A percentile compares a stretch with the other conserved stretches of the same genome.
Evolutionary conservation across 495 filamentous ascomycete genomes (phyloP).

Genomic region (Symbiotaphrina buchneri): DNA sequence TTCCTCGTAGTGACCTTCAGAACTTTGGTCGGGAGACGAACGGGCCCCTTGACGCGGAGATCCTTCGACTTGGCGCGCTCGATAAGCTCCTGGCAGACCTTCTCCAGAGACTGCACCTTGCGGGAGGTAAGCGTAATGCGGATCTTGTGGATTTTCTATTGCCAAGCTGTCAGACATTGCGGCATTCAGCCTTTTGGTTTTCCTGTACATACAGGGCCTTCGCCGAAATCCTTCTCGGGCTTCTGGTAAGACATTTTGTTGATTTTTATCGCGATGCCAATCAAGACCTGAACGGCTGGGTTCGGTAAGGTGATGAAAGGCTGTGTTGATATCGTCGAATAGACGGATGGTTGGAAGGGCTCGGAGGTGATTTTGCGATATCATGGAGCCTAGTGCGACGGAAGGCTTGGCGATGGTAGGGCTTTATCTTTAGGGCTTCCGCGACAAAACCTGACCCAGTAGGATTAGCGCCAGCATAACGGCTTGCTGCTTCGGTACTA

Average conservation of each 20-base stretch:
- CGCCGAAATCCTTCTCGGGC: constrained; percentile 83
- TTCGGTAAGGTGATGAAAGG: constrained; percentile 74
- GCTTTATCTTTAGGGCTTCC: no score
- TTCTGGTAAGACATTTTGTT: constrained; percentile 87
- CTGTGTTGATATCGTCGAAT: constrained; percentile 11
- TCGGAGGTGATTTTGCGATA: neutral
- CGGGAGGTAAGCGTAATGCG: constrained; percentile 89
- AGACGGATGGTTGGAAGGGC: neutral
- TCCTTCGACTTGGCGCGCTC: constrained; percentile 98
- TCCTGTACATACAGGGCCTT: constrained; percentile 38
- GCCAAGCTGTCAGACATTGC: neutral
- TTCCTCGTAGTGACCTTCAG: constrained; percentile 89
- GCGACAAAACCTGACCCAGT: no score
- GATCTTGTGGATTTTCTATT: constrained; percentile 89
- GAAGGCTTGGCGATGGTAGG: constrained; percentile 16
- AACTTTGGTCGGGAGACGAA: constrained; percentile 94
- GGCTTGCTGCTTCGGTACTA: no score
- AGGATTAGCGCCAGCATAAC: constrained; percentile 1
- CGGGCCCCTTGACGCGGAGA: constrained; percentile 94
- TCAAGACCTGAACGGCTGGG: constrained; percentile 47
- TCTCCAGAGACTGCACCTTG: constrained; percentile 89
- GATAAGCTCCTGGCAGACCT: constrained; percentile 94
- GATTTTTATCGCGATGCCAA: constrained; percentile 13
- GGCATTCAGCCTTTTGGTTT: neutral
- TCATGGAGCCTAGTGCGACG: neutral